A percentile compares a stretch with the other conserved stretches of the same genome.
These are phyloP conservation scores for Rugosomyces carneus DNA, from an alignment of 1,284 basidiomycete species.

Conservation along the genomic window DNA sequence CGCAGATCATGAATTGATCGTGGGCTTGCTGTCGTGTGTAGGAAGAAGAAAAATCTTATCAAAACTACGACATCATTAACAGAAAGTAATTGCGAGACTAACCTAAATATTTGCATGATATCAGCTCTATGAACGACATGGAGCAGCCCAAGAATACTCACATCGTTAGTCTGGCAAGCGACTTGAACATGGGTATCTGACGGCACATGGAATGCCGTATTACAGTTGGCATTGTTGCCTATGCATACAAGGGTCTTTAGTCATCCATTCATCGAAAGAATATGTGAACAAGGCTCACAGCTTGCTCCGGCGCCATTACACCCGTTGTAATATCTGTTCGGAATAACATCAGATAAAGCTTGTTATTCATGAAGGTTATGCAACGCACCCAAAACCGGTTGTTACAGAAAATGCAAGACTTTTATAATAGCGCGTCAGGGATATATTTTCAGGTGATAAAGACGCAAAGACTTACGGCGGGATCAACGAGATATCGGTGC, in stretches of 20 bases:
- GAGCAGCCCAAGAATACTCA: too few species aligned
- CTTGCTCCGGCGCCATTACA: constrained; percentile 33
- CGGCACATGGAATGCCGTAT: constrained; percentile 27
- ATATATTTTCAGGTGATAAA: background rate
- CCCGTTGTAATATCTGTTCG: constrained; percentile 31
- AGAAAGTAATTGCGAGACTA: too few species aligned
- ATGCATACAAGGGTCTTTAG: background rate
- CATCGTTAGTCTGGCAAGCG: constrained; percentile 31
- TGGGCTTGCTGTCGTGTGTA: too few species aligned
- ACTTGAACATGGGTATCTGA: constrained; percentile 30
- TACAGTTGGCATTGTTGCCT: constrained; percentile 28
- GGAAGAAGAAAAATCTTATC: too few species aligned
- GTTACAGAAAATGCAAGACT: constrained; percentile 35
- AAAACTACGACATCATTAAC: too few species aligned
- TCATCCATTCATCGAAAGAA: too few species aligned
- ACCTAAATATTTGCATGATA: too few species aligned
- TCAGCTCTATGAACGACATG: too few species aligned
- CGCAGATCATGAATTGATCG: too few species aligned
- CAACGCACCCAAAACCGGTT: constrained; percentile 30
- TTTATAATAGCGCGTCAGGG: too few species aligned
- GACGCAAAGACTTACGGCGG: constrained; percentile 27
- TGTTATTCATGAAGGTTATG: background rate
- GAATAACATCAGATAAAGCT: background rate
- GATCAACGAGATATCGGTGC: constrained; percentile 39
- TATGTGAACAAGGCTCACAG: constrained; percentile 22